Evolutionary conservation across 2,329 filamentous ascomycete genomes (phyloP).

Genomic region (Cladosporium sp.): DNA sequence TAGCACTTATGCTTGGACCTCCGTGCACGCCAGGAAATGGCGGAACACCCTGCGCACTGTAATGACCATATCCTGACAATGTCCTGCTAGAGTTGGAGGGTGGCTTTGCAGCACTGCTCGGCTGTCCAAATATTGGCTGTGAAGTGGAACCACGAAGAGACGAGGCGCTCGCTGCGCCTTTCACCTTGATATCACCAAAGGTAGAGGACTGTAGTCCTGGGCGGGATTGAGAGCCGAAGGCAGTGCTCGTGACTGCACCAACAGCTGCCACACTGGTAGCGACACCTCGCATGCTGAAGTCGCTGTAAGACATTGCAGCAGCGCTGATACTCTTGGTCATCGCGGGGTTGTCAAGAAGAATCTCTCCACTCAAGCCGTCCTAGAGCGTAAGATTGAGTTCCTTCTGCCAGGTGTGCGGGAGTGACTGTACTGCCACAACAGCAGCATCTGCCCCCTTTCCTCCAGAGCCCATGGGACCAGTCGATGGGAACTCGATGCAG

Average conservation of each 20-base stretch:
- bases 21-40: not conserved
- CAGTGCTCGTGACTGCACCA: not conserved
- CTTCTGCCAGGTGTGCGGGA: constrained; percentile 13
- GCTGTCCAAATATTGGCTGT: not conserved
- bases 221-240: not conserved
- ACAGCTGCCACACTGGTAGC: not conserved
- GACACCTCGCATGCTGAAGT: not conserved
- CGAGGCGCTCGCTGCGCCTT: not conserved
- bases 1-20: not conserved
- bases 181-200: not conserved
- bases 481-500: constrained; percentile 10
- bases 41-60: not conserved
- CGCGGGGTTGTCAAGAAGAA: not conserved
- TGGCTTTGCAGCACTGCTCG: not conserved
- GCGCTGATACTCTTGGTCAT: not conserved
- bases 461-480: constrained; percentile 6
- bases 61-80: not conserved
- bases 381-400: constrained; percentile 19
- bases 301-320: not conserved
- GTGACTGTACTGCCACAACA: constrained; percentile 15
- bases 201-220: not conserved
- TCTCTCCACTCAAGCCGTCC: constrained; percentile 1
- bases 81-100: not conserved
- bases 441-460: constrained; percentile 7
- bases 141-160: not conserved